Evolutionary conservation across 805 yeast species (phyloP), one percentile per base, ranked within the genome.

Genomic region (Tetrapisispora namnaoensis): DNA sequence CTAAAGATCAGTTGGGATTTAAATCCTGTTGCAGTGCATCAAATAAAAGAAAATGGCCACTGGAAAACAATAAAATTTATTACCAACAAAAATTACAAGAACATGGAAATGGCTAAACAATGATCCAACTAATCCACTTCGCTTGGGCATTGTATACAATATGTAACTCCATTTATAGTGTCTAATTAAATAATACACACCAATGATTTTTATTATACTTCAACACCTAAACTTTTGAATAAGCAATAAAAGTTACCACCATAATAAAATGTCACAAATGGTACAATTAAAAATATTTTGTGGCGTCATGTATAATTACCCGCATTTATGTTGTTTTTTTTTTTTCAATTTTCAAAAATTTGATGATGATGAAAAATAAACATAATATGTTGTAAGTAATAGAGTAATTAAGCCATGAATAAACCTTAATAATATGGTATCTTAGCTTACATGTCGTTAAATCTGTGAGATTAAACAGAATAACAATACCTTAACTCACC

Each of bases 1-100:
- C 34, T 65, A 24, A 86, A 87, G 21, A 73, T 83, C 27, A 96
- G 96, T 9, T 91, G 96, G 95, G 96, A 91, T 57, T 67, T 91
- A 46, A 95, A 93, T 8, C 85, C 82, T 2, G 71, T 83, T 27
- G 83, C 87, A 62, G 93, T 89, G 2, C 70, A 71, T 1, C 96
- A 91, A 62, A 73, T 71, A 51, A 86, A 83, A 60, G 64, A 71
- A 7, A 67, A 74, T 35, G 93, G 95, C 0, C 71, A 70, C 28
- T 91, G 97, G 97, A 50, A 59, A 22, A 72, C 69, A 43, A 67
- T 60, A 35, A 66, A 60, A 51, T 61, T 65, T 22, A 55, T 65
- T 11, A 60, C 65, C 0, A 58, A 58, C 37, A 64, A 61, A 30
- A 56, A 51, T 27, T 62, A 58, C 48, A 59, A 57, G 42, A 43